Evolutionary conservation across 2,329 filamentous ascomycete genomes (phyloP).

Genomic region (Botrytis fragariae): DNA sequence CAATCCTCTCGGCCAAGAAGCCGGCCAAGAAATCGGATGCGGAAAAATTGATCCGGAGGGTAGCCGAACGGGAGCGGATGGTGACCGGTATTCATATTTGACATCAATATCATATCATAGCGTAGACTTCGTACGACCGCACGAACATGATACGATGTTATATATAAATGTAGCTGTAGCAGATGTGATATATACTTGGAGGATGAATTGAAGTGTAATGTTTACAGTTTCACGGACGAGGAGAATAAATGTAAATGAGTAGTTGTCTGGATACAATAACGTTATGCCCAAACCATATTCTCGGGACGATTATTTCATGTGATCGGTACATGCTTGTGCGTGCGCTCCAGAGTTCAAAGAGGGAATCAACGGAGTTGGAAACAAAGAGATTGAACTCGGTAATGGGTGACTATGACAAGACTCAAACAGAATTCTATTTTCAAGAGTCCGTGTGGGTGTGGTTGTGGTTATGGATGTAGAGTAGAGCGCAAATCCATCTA

Average conservation of each 20-base stretch:
- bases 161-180: not conserved
- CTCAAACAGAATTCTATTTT: not conserved
- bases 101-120: not conserved
- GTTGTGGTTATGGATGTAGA: not conserved
- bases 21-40: not conserved
- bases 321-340: not conserved
- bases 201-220: not conserved
- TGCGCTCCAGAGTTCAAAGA: not conserved
- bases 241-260: not conserved
- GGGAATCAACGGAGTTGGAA: not conserved
- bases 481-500: not conserved
- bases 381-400: not conserved
- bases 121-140: not conserved
- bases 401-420: not conserved
- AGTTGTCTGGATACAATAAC: not conserved
- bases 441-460: not conserved
- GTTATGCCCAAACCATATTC: not conserved
- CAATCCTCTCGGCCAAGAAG: not conserved
- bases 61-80: not conserved
- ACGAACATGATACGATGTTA: not conserved
- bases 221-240: not conserved
- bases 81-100: not conserved
- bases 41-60: not conserved
- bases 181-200: not conserved
- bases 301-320: not conserved